These are phyloP conservation scores for Ajuga chamaepitys DNA, from an alignment of 257 asterid genomes.

Conservation along the genomic window DNA sequence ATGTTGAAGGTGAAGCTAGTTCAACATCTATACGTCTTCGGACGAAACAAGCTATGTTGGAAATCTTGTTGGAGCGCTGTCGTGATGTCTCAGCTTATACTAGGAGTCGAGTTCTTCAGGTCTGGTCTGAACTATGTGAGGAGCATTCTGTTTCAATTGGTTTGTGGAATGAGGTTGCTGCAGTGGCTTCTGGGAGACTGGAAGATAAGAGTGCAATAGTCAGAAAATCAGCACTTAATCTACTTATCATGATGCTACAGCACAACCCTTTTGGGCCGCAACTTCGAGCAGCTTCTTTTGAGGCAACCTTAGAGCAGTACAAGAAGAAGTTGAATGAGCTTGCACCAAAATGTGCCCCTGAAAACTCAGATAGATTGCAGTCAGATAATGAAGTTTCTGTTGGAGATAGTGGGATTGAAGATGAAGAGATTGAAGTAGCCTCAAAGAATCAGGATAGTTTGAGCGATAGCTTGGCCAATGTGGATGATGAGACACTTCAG, in stretches of 20 bases:
- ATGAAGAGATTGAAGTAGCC: conserved; percentile 35
- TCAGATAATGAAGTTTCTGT: conserved; percentile 41
- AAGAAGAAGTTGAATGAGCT: conserved; percentile 76
- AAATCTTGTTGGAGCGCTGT: conserved; percentile 90
- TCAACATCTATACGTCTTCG: conserved; percentile 79
- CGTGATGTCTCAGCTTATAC: conserved; percentile 96
- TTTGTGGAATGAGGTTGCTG: conserved; percentile 94
- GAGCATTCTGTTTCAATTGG: conserved; percentile 90
- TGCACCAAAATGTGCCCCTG: conserved; percentile 36
- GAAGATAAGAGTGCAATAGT: conserved; percentile 99
- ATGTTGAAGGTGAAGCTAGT: conserved; percentile 71
- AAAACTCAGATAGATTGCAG: conserved; percentile 29
- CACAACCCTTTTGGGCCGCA: conserved; percentile 99
- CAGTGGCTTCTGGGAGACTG: conserved; percentile 87
- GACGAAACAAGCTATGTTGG: conserved; percentile 96
- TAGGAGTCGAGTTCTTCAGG: conserved; percentile 97
- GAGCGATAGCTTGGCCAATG: conserved; percentile 59
- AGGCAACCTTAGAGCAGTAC: conserved; percentile 93
- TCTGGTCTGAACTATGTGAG: conserved; percentile 94
- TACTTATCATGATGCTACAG: conserved; percentile 88
- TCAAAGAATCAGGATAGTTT: conserved; percentile 44
- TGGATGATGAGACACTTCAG: conserved; percentile 27
- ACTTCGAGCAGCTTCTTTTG: conserved; percentile 77
- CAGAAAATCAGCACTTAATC: conserved; percentile 88
- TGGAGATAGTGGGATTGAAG: conserved; percentile 49